Conservation (phyloP, 1,284 basidiomycete species). For the Volvariella surrecta region DNA sequence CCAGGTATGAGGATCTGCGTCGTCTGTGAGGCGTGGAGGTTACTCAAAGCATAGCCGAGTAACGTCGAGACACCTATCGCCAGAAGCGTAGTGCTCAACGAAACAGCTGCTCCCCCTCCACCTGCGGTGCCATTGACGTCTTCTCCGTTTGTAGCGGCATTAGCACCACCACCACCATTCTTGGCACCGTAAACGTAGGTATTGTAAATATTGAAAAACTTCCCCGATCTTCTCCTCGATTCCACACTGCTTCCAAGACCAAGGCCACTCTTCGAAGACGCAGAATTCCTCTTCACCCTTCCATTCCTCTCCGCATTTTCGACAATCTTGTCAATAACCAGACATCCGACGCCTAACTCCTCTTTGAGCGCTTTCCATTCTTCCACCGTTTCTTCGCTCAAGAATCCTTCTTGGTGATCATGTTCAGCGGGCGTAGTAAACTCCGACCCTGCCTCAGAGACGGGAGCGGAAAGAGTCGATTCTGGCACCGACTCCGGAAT, state of each 20-base stretch:
- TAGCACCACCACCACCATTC: constrained; percentile 15
- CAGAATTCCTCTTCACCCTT: not conserved
- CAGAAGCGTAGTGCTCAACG: constrained; percentile 26
- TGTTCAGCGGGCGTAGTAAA: too few relatives aligned
- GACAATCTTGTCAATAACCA: constrained; percentile 69
- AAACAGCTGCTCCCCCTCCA: constrained; percentile 9
- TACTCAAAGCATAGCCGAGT: constrained; percentile 25
- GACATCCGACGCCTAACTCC: constrained; percentile 67
- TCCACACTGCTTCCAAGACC: not conserved
- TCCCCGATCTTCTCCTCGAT: constrained; percentile 21
- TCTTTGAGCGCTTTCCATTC: constrained; percentile 72
- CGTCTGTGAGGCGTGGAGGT: constrained; percentile 48
- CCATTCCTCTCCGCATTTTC: constrained; percentile 36
- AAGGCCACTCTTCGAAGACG: too few relatives aligned
- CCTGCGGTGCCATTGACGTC: constrained; percentile 16
- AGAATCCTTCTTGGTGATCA: too few relatives aligned
- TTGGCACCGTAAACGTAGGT: constrained; percentile 57
- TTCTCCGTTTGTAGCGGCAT: constrained; percentile 6
- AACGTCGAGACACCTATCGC: constrained; percentile 46
- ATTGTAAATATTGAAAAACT: constrained; percentile 80
- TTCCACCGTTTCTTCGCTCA: constrained; percentile 41
- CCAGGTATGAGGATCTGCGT: constrained; percentile 53
- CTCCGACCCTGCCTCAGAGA: too few relatives aligned
- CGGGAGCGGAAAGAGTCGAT: too few relatives aligned
- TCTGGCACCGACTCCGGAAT: constrained; percentile 25